Percentiles rank a stretch among this genome's conserved stretches.
Conservation (phyloP, 2,329 filamentous ascomycete species). For the Neofusicoccum sp. region DNA sequence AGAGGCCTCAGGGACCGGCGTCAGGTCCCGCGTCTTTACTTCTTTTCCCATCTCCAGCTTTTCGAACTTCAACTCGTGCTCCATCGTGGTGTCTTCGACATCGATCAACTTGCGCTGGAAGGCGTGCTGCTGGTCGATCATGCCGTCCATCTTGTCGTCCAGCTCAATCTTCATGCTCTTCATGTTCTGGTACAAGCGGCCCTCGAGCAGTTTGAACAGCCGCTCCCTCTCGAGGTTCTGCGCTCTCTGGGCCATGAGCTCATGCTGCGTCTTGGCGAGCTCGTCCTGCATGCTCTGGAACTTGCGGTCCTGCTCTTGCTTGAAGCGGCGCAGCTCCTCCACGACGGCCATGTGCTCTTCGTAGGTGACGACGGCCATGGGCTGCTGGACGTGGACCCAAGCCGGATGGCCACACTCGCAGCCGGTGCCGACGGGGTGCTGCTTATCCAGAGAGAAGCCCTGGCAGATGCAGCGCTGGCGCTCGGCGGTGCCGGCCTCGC, state of each 20-base stretch:
- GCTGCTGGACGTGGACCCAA: constrained; percentile 47
- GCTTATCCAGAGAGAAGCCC: constrained; percentile 43
- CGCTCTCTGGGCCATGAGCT: constrained; percentile 36
- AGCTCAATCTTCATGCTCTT: constrained; percentile 40
- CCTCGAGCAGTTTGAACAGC: constrained; percentile 37
- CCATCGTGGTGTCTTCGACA: constrained; percentile 45
- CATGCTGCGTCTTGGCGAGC: constrained; percentile 21
- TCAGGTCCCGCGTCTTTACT: constrained; percentile 4
- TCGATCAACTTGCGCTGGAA: constrained; percentile 40
- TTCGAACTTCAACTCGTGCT: constrained; percentile 42
- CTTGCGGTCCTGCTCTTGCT: constrained; percentile 34
- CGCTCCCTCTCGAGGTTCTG: constrained; percentile 38
- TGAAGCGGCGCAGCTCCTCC: constrained; percentile 41
- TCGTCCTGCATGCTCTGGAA: constrained; percentile 38
- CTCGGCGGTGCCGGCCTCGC: constrained; percentile 30
- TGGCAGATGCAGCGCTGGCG: constrained; percentile 49
- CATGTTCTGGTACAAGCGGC: constrained; percentile 43
- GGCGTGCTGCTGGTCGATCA: constrained; percentile 43
- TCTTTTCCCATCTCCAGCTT: constrained; percentile 33
- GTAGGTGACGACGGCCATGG: constrained; percentile 36
- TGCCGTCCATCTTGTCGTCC: constrained; percentile 44
- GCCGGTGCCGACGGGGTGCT: constrained; percentile 39
- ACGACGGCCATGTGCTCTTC: constrained; percentile 40
- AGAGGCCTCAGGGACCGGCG: constrained; percentile 6
- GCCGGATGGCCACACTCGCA: constrained; percentile 53